These are phyloP conservation scores for Colletotrichum sublineola DNA, from an alignment of 2,329 filamentous ascomycete genomes.

Conservation along the genomic window DNA sequence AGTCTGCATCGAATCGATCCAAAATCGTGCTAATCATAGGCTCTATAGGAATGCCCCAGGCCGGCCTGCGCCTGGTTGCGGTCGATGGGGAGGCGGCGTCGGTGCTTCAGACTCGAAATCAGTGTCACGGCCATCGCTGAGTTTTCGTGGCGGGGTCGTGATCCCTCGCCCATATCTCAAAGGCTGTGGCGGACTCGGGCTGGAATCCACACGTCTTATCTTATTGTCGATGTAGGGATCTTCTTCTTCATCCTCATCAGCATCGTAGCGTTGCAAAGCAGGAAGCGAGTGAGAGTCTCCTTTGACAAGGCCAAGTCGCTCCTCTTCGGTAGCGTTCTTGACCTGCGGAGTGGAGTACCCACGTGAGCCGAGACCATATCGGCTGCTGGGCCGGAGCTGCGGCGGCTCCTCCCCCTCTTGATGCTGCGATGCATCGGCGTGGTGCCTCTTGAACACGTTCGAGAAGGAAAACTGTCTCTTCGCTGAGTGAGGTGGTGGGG, in stretches of 20 bases:
- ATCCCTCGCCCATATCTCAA: constrained; percentile 59
- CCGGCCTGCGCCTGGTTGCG: constrained; percentile 31
- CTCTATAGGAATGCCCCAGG: constrained; percentile 33
- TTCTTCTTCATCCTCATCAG: constrained; percentile 52
- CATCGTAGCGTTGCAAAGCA: constrained; percentile 52
- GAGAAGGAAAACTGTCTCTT: constrained; percentile 93
- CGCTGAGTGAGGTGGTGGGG: constrained; percentile 73
- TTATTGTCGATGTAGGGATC: constrained; percentile 47
- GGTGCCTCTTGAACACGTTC: constrained; percentile 78
- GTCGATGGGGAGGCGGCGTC: constrained; percentile 36
- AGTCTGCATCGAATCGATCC: constrained; percentile 35
- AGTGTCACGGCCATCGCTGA: constrained; percentile 45
- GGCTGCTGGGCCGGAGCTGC: constrained; percentile 33
- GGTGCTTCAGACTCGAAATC: constrained; percentile 40
- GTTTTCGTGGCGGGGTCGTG: constrained; percentile 54
- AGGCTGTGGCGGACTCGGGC: constrained; percentile 42
- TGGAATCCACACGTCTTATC: constrained; percentile 34
- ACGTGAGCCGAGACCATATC: constrained; percentile 48
- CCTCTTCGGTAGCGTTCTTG: constrained; percentile 81
- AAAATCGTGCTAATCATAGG: constrained; percentile 40
- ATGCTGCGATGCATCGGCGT: constrained; percentile 43
- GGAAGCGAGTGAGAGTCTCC: constrained; percentile 67
- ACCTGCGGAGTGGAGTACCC: constrained; percentile 58
- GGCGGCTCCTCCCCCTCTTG: constrained; percentile 46
- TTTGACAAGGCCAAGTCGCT: constrained; percentile 84